Evolutionary conservation across 2,329 filamentous ascomycete genomes (phyloP), one percentile per base, ranked within the genome.

Genomic region (Cladosporium sp.): DNA sequence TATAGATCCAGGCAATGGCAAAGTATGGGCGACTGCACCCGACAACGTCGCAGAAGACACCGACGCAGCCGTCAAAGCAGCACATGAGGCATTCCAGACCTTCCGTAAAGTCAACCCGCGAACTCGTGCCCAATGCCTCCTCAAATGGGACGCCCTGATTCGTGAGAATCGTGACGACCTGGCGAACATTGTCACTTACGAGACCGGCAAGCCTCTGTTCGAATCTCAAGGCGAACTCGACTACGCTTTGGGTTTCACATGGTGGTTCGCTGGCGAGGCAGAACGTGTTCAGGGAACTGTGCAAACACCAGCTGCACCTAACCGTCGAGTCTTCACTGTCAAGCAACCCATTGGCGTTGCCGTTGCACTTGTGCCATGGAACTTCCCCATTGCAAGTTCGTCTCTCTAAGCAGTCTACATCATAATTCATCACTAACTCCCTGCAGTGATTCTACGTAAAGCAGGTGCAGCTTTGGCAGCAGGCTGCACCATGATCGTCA

Each of bases 281-380:
- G 77, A 86, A 71, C 77, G 84, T 36, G 80, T 87, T n/a, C 78
- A 82, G 25, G 88, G 88, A 15, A 80, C 80, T 0, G 80, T 87
- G 4, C 81, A 84, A 47, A 77, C 80, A 0, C 80, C 86, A 0
- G 77, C 87, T 0, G 74, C 83, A 0, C 84, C 88, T 0, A 84
- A 84, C 34, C 78, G 88, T 5, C 79, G 88, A 12, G 80, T 86
- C 2, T 83, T 92, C 61, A 88, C 86, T 0, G 82, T 92, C 65
- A 92, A 92, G 76, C 87, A 90, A 72, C 87, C 87, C 0, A 80
- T 89, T 60, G 88, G 88, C 58, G 86, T 89, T 11, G 80, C 83
- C 0, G 87, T 82, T 0, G 87, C 87, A 0, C 74, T 90, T 15
- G 86, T 89, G 1, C 87, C 88, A 4, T 90, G 87, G 87, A 88